A percentile compares a stretch with the other conserved stretches of the same genome.
phyloP scores from a whole-genome alignment of 1,284 basidiomycete genomes.

The Cronartium quercuum region DNA sequence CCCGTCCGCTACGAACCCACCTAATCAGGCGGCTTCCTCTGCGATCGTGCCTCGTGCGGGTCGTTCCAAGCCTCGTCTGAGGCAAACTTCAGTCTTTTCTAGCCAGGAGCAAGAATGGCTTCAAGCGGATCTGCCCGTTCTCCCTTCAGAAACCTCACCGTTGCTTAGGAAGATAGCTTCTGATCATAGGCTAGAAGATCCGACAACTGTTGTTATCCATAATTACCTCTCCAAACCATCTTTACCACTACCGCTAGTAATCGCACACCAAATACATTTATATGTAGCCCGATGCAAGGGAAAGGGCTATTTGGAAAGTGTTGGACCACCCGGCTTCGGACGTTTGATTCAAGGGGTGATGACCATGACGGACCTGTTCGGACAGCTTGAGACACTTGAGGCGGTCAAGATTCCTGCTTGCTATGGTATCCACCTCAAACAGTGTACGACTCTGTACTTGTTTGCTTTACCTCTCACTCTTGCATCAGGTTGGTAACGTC shows the following conservation, averaged over 20 bases:
- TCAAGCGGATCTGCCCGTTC: neutral
- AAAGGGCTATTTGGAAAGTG: constrained; percentile 42
- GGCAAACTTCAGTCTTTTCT: constrained; percentile 38
- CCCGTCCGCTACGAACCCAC: neutral
- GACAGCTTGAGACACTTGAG: constrained; percentile 34
- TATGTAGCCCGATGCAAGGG: constrained; percentile 44
- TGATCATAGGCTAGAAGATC: constrained; percentile 20
- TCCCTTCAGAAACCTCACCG: constrained; percentile 38
- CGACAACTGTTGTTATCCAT: constrained; percentile 40
- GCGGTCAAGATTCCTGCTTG: constrained; percentile 42
- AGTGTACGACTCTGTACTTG: constrained; percentile 42
- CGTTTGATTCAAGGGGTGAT: constrained; percentile 40
- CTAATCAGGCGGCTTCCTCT: neutral
- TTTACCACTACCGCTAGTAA: constrained; percentile 45
- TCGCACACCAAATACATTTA: constrained; percentile 45
- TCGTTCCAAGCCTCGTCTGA: neutral
- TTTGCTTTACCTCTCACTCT: constrained; percentile 43
- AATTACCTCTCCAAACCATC: constrained; percentile 44
- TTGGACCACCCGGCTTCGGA: constrained; percentile 45
- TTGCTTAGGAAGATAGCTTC: constrained; percentile 38
- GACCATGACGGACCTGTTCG: constrained; percentile 42
- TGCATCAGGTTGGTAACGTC: constrained; percentile 34
- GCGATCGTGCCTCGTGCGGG: neutral
- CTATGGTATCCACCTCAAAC: constrained; percentile 44
- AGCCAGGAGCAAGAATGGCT: constrained; percentile 39